These are phyloP conservation scores for Medicago lupulina DNA, from an alignment of 306 rosid species.

Conservation along the genomic window DNA sequence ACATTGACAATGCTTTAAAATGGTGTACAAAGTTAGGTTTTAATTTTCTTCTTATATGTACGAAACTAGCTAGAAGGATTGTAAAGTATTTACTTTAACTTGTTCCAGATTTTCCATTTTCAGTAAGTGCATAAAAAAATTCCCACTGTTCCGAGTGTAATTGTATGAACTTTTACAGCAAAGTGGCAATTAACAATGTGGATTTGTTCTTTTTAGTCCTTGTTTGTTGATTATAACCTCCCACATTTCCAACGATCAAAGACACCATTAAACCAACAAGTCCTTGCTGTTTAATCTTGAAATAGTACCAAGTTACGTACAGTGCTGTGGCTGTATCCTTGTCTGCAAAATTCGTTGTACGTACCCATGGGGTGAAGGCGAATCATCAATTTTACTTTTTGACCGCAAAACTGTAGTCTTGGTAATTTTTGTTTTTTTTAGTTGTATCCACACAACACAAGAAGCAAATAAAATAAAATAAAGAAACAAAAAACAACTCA, in stretches of 20 bases:
- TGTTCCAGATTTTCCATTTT: conserved; percentile 24
- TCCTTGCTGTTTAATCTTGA: not conserved
- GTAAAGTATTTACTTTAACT: not conserved
- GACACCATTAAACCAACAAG: not conserved
- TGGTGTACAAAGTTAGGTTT: no score
- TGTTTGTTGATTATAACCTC: not conserved
- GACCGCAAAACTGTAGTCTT: not conserved
- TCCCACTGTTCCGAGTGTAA: not conserved
- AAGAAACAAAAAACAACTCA: no score
- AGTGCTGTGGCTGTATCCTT: not conserved
- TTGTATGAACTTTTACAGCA: conserved; percentile 31
- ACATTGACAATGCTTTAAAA: no score
- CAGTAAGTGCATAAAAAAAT: conserved; percentile 10
- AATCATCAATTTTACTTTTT: not conserved
- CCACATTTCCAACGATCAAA: not conserved
- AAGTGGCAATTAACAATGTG: conserved; percentile 33
- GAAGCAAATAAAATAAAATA: no score
- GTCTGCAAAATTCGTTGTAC: not conserved
- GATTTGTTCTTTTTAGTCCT: not conserved
- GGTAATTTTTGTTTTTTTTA: no score
- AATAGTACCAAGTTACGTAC: not conserved
- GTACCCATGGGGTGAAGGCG: not conserved
- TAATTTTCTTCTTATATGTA: no score
- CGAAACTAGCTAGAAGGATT: no score
- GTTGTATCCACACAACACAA: no score